Percentiles rank a stretch among this genome's conserved stretches.
Conservation (phyloP, 2,329 filamentous ascomycete species). For the Penicillium janthinellum region DNA sequence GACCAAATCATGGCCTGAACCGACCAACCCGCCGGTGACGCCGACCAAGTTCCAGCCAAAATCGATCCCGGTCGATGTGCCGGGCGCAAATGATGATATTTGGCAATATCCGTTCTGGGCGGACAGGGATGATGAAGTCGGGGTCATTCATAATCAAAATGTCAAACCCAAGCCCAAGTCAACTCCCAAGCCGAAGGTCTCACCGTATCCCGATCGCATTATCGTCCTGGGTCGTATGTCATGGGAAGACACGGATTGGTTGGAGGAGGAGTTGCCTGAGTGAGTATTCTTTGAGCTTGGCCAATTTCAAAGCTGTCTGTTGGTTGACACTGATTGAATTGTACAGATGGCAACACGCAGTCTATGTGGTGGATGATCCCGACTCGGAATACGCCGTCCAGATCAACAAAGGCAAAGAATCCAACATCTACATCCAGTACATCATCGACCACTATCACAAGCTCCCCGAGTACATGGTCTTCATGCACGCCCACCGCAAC, state of each 20-base stretch:
- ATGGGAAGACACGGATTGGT: conserved; percentile 48
- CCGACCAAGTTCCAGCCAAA: conserved; percentile 10
- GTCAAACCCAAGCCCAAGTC: conserved; percentile 7
- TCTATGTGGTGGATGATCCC: conserved; percentile 45
- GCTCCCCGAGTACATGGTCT: conserved; percentile 56
- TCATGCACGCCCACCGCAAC: conserved; percentile 59
- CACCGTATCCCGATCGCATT: conserved; percentile 33
- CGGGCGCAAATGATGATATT: conserved; percentile 8
- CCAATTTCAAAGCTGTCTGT: too few species aligned
- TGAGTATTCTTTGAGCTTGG: conserved; percentile 26
- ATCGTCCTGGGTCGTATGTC: conserved; percentile 46
- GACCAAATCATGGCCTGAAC: conserved; percentile 10
- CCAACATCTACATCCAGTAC: conserved; percentile 49
- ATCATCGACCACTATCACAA: conserved; percentile 48
- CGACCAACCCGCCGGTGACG: conserved; percentile 10
- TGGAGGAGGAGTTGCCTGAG: conserved; percentile 46
- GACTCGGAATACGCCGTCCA: conserved; percentile 25
- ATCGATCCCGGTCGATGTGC: conserved; percentile 22
- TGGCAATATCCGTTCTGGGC: conserved; percentile 3
- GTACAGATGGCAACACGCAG: conserved; percentile 45
- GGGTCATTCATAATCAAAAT: background rate
- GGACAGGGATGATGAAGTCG: background rate
- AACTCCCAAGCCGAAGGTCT: conserved; percentile 18
- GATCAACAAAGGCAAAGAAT: conserved; percentile 47
- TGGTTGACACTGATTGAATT: background rate